Evolutionary conservation across 371 early-diverging fungal genomes (phyloP), one percentile per base, ranked within the genome.

Genomic region (Capniomyces stellatus): DNA sequence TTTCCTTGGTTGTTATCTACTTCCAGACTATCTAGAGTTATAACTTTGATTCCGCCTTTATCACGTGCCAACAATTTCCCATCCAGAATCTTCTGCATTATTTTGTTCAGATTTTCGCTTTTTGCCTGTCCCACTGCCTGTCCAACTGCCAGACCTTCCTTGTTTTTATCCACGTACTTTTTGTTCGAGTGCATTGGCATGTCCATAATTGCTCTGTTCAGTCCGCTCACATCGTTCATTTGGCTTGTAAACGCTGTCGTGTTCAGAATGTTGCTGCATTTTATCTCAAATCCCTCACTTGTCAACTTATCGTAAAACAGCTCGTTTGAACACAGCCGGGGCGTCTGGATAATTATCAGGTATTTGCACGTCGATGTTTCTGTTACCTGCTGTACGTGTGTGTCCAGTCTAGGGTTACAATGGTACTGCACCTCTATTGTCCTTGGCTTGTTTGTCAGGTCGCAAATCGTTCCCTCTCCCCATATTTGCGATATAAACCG

Each of bases 351-450:
- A 4, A 79, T 62, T 58, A 83, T 74, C n/a, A 75, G 71, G 47
- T 87, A 87, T 22, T 70, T 65, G 59, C 88, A 87, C 0, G 73
- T 78, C 3, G 75, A 56, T 0, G 70, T 57, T 57, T 87, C 88
- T 19, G 67, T 71, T 30, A 80, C 71, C 29, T 66, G 58, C 0
- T 75, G 63, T 24, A 87, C 78, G 18, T 70, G 67, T 29, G 81
- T 81, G 2, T 62, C 54, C 22, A 69, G 57, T 52, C 75, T 70
- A 54, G 73, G 64, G 53, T 72, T 75, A 56, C 84, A 83, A 51
- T 82, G 83, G 61, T 75, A 87, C 81, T 84, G 83, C 15, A 89
- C 69, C 55, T 85, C 82, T 24, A 85, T 69, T 0, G 66, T 66
- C 28, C 89, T 74, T 27, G 75, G 79, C 53, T 70, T 71, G 1